Evolutionary conservation across 176 grass and related monocot genomes (phyloP), one percentile per base, ranked within the genome.

Genomic region (Cocos nucifera): DNA sequence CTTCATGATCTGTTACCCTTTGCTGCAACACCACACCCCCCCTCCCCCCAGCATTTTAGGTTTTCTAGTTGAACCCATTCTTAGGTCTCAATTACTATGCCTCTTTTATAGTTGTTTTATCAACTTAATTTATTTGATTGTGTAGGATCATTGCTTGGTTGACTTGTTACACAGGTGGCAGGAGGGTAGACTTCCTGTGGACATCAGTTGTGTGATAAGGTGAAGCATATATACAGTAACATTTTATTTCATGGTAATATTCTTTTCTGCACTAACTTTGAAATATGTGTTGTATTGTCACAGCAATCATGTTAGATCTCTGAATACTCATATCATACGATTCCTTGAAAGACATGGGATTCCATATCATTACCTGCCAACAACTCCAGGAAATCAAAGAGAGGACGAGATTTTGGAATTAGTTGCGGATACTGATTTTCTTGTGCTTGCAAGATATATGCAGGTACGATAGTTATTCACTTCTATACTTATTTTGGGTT

Each of bases 381-480:
- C 78, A 18, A 65, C 72, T 52, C 20, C 71, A 12, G 83, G 65
- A 23, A 87, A 90, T 75, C 87, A 87, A 85, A 73, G 78, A 32
- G 86, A 96, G 65, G 55, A 84, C 69, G 91, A 90, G 25, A 96
- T 96, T 49, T 54, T 96, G 29, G 75, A 80, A 18, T 75, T 96
- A 75, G 74, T 87, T 77, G 57, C 84, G 51, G 61, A 66, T 54
- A 90, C 92, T 30, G 75, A 96, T 88, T 96, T 96, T 85, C 69
- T 82, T 16, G 87, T 96, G 9, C 78, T 96, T 28, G 92, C 92
- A 63, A 90, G 92, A 85, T 96, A 96, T 62, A 96, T 96, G 92
- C 86, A 96, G 92, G 92, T 96, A 83, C 54, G 9, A 49, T 59
- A 5, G 19, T 63, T 2, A 12, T 12, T 12, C 9, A 12, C 2